Evolutionary conservation across 257 asterid species (phyloP).

Genomic region (Jacaranda mimosifolia): DNA sequence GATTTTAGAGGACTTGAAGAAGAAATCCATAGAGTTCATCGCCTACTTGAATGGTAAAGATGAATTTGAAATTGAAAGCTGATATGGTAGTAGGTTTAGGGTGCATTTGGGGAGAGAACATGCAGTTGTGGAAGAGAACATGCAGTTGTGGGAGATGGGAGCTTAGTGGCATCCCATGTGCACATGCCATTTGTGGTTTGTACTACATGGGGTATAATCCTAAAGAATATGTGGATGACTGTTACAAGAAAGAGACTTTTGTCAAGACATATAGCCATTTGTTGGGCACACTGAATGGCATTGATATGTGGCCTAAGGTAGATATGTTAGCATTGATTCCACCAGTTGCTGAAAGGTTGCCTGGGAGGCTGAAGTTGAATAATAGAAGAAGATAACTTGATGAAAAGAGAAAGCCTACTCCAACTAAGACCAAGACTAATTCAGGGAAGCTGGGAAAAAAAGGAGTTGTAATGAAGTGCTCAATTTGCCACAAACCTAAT

Average conservation of each 20-base stretch:
- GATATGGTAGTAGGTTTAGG: not conserved
- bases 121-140: no score
- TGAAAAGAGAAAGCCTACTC: not conserved
- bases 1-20: not conserved
- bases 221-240: not conserved
- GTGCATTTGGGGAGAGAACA: not conserved
- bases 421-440: not conserved
- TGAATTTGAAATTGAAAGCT: not conserved
- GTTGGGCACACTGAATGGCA: not conserved
- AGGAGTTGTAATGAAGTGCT: not conserved
- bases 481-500: not conserved
- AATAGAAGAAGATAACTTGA: not conserved
- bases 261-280: not conserved
- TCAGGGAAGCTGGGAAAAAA: not conserved
- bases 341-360: not conserved
- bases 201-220: not conserved
- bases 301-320: not conserved
- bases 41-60: not conserved
- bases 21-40: not conserved
- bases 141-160: not conserved
- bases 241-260: not conserved
- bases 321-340: not conserved
- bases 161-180: not conserved
- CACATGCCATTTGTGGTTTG: not conserved
- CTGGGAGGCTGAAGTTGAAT: not conserved